Evolutionary conservation across 148 eudicot genomes (phyloP).

Genomic region (Silene uniflora): DNA sequence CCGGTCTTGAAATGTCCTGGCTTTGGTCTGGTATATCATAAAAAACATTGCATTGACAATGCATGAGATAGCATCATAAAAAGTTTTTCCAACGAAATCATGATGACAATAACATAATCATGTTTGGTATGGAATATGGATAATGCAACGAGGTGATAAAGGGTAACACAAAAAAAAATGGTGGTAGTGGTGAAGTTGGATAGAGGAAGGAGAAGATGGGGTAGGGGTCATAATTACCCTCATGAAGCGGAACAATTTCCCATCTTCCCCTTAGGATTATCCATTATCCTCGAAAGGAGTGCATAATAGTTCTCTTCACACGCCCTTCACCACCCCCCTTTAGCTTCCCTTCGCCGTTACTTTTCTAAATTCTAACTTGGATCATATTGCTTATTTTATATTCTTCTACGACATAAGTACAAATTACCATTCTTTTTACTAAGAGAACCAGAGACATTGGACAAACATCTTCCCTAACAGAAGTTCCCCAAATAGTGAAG

Average conservation of each 20-base stretch:
- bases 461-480: too few relatives aligned
- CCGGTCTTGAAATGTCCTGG: slow-evolving; percentile 46
- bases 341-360: neutral
- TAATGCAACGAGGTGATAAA: neutral
- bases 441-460: too few relatives aligned
- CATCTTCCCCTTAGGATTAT: neutral
- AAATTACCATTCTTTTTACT: neutral
- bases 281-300: neutral
- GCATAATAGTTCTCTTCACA: neutral
- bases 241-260: neutral
- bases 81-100: neutral
- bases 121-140: neutral
- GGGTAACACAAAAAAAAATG: neutral
- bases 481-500: too few relatives aligned
- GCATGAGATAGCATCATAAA: neutral
- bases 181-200: neutral
- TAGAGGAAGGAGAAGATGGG: neutral
- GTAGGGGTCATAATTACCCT: neutral
- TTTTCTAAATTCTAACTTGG: neutral
- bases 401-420: too few relatives aligned
- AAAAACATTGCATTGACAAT: neutral
- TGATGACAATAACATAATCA: neutral
- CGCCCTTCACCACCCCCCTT: neutral
- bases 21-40: slow-evolving; percentile 64
- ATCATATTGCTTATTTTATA: neutral